Evolutionary conservation across 2,329 filamentous ascomycete species (phyloP).

Genomic region (Pseudogymnoascus sp.): DNA sequence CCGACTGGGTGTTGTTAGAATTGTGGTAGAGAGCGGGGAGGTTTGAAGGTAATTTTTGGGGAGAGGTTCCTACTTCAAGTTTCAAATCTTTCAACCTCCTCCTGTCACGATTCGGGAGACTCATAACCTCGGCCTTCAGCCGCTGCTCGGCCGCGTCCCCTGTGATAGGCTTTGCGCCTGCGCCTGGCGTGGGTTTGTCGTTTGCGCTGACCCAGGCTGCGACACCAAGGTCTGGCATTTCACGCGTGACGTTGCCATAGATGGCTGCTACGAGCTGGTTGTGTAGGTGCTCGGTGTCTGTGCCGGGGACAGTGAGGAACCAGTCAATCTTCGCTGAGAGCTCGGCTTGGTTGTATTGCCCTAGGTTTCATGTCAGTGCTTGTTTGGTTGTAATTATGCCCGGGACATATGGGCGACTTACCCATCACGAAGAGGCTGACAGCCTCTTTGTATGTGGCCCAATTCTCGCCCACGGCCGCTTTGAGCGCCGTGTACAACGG

Average conservation of each 20-base stretch:
- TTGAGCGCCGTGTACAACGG: slow-evolving; percentile 57
- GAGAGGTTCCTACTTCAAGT: slow-evolving; percentile 43
- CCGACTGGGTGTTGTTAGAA: slow-evolving; percentile 19
- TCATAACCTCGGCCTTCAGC: slow-evolving; percentile 63
- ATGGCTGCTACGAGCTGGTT: slow-evolving; percentile 61
- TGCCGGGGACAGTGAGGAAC: slow-evolving; percentile 44
- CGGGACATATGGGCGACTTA: slow-evolving; percentile 29
- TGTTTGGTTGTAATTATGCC: background rate
- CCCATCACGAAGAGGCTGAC: slow-evolving; percentile 56
- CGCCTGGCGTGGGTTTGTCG: slow-evolving; percentile 52
- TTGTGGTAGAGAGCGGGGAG: background rate
- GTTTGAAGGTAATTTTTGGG: background rate
- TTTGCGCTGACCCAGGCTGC: slow-evolving; percentile 66
- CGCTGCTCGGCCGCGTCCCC: slow-evolving; percentile 58
- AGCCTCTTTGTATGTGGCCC: slow-evolving; percentile 56
- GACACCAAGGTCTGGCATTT: slow-evolving; percentile 59
- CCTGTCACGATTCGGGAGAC: slow-evolving; percentile 57
- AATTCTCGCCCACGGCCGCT: slow-evolving; percentile 53
- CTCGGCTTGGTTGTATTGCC: slow-evolving; percentile 55
- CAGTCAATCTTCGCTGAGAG: slow-evolving; percentile 51
- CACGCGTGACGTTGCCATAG: slow-evolving; percentile 60
- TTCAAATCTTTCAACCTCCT: slow-evolving; percentile 58
- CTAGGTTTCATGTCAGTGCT: slow-evolving; percentile 35
- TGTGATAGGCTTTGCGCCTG: slow-evolving; percentile 53
- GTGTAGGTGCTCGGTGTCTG: slow-evolving; percentile 55